Conservation (phyloP, 495 filamentous ascomycete genomes). For the Podospora pseudopauciseta region DNA sequence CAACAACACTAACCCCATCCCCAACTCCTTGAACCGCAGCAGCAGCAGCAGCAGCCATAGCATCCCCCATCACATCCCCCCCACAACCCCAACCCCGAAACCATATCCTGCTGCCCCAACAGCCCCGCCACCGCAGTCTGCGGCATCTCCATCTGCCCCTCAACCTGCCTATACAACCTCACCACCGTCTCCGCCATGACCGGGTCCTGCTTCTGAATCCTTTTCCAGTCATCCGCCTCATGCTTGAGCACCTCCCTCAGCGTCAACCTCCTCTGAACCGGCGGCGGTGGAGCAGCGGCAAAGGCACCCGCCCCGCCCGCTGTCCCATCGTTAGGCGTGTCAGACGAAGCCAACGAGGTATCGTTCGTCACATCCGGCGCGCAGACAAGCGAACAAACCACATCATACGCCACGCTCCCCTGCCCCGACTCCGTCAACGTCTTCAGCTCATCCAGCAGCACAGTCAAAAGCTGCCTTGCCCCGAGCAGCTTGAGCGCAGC, state of each 20-base stretch:
- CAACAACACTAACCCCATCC: constrained; percentile 3
- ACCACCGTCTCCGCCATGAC: constrained; percentile 67
- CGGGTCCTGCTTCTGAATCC: constrained; percentile 57
- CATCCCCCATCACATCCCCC: constrained; percentile 26
- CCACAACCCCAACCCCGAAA: constrained; percentile 30
- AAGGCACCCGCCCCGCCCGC: constrained; percentile 20
- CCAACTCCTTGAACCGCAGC: constrained; percentile 6
- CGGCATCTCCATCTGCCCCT: constrained; percentile 49
- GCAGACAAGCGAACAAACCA: constrained; percentile 69
- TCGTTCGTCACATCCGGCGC: constrained; percentile 56
- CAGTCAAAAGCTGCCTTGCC: constrained; percentile 55
- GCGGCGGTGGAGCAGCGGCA: constrained; percentile 10
- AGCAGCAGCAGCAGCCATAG: constrained; percentile 31
- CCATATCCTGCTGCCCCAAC: constrained; percentile 4
- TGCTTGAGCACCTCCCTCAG: constrained; percentile 69
- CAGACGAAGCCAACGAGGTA: constrained; percentile 39
- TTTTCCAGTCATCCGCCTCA: constrained; percentile 59
- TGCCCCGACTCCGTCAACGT: constrained; percentile 45
- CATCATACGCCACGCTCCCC: constrained; percentile 65
- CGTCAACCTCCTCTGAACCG: constrained; percentile 37
- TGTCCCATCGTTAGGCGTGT: constrained; percentile 22
- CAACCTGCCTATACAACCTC: constrained; percentile 70
- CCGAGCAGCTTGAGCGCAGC: constrained; percentile 67
- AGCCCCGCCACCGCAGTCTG: constrained; percentile 26
- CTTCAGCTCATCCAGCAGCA: constrained; percentile 69